Evolutionary conservation across 768 basidiomycete genomes (phyloP).

Genomic region (Termitomyces sp.): DNA sequence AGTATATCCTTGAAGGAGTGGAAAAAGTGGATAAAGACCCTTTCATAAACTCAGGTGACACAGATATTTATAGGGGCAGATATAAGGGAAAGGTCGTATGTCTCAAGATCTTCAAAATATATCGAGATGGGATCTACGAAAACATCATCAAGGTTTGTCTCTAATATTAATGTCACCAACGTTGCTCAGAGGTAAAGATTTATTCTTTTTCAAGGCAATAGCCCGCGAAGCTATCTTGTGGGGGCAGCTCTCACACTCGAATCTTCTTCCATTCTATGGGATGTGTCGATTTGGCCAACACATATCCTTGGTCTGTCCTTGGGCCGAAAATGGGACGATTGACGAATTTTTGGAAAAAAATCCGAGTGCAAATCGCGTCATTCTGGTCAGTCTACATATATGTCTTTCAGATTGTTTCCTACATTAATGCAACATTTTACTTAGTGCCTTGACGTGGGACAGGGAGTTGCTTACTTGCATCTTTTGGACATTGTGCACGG

Average conservation of each 20-base stretch:
- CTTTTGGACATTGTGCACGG: slow-evolving; percentile 38
- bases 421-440: slow-evolving; percentile 9
- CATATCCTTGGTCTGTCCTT: slow-evolving; percentile 21
- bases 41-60: slow-evolving; percentile 5
- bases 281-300: slow-evolving; percentile 20
- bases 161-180: neutral
- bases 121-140: neutral
- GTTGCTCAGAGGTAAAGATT: neutral
- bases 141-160: slow-evolving; percentile 10
- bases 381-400: slow-evolving; percentile 13
- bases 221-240: slow-evolving; percentile 33
- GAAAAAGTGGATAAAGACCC: slow-evolving; percentile 4
- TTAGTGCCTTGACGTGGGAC: slow-evolving; percentile 30
- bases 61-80: slow-evolving; percentile 13
- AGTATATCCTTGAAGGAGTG: slow-evolving; percentile 4
- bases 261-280: slow-evolving; percentile 36
- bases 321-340: slow-evolving; percentile 20
- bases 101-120: slow-evolving; percentile 16
- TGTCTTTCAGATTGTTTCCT: neutral
- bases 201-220: neutral
- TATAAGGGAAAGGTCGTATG: slow-evolving; percentile 10
- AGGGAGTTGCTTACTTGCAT: slow-evolving; percentile 33
- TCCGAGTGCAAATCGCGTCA: slow-evolving; percentile 10
- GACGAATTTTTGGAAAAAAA: slow-evolving; percentile 12
- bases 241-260: slow-evolving; percentile 31